phyloP scores from a whole-genome alignment of 441 rosid genomes.

The Geranium incanum region DNA sequence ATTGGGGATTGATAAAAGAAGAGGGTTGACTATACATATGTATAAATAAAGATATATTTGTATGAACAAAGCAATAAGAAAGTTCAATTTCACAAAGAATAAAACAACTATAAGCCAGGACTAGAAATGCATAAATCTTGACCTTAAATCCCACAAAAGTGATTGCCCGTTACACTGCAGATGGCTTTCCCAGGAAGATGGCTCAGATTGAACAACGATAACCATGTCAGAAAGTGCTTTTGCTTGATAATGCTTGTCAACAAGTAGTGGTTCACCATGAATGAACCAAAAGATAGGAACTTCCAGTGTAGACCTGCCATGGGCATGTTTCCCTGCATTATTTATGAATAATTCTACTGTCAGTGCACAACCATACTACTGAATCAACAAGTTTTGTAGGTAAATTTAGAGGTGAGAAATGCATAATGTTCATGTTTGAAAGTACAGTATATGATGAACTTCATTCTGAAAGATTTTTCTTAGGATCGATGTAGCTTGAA shows the following conservation, averaged over 20 bases:
- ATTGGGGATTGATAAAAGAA: background rate
- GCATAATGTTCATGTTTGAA: background rate
- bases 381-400: slow-evolving; percentile 1
- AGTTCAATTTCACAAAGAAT: too few relatives aligned
- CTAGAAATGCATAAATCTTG: slow-evolving; percentile 15
- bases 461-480: slow-evolving; percentile 5
- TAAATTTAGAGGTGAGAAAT: slow-evolving; percentile 5
- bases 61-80: too few relatives aligned
- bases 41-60: too few relatives aligned
- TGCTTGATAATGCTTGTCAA: slow-evolving; percentile 95
- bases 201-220: slow-evolving; percentile 91
- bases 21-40: too few relatives aligned
- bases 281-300: slow-evolving; percentile 97
- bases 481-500: slow-evolving; percentile 4
- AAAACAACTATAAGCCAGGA: slow-evolving; percentile 10
- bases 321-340: slow-evolving; percentile 82
- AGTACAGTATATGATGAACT: background rate
- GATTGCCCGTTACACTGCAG: slow-evolving; percentile 95
- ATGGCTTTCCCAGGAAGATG: slow-evolving; percentile 93
- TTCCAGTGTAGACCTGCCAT: slow-evolving; percentile 84
- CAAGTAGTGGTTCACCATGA: slow-evolving; percentile 69
- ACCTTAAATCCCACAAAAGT: slow-evolving; percentile 93
- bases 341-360: slow-evolving; percentile 17
- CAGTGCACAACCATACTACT: slow-evolving; percentile 16
- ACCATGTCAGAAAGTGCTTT: slow-evolving; percentile 95